These are phyloP conservation scores for Wickerhamiella spandovensis DNA, from an alignment of 805 yeast genomes.

Conservation along the genomic window DNA sequence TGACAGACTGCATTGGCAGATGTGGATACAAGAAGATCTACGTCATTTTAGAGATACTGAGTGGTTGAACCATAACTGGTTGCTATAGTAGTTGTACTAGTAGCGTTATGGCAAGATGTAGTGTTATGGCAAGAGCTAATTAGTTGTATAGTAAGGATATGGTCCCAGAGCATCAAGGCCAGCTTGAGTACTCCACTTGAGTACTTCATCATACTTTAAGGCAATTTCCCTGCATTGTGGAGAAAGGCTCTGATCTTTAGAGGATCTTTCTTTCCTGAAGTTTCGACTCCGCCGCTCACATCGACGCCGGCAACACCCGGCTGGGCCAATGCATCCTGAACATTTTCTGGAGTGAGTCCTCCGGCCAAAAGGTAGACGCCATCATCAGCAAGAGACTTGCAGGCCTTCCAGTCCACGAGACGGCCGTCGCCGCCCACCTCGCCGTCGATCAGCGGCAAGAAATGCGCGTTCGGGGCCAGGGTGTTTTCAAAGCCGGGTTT, in stretches of 20 bases:
- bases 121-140: too few species aligned
- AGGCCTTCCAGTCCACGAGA: slow-evolving; percentile 52
- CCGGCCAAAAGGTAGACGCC: slow-evolving; percentile 65
- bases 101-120: too few species aligned
- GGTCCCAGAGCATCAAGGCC: too few species aligned
- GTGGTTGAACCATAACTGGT: too few species aligned
- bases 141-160: too few species aligned
- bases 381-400: slow-evolving; percentile 18
- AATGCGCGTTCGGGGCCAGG: slow-evolving; percentile 28
- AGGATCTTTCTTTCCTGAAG: slow-evolving; percentile 54
- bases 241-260: slow-evolving; percentile 50
- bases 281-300: slow-evolving; percentile 92
- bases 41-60: too few species aligned
- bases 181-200: too few species aligned
- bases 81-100: too few species aligned
- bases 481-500: slow-evolving; percentile 27
- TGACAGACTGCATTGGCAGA: too few species aligned
- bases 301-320: slow-evolving; percentile 76
- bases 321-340: slow-evolving; percentile 35
- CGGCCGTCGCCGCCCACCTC: slow-evolving; percentile 90
- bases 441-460: slow-evolving; percentile 61
- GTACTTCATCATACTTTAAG: background rate
- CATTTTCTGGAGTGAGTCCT: slow-evolving; percentile 70
- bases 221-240: background rate
- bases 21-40: too few species aligned